Base-by-base conservation (phyloP, 108 stramenopile species). In the Schizochytrium sp. region DNA sequence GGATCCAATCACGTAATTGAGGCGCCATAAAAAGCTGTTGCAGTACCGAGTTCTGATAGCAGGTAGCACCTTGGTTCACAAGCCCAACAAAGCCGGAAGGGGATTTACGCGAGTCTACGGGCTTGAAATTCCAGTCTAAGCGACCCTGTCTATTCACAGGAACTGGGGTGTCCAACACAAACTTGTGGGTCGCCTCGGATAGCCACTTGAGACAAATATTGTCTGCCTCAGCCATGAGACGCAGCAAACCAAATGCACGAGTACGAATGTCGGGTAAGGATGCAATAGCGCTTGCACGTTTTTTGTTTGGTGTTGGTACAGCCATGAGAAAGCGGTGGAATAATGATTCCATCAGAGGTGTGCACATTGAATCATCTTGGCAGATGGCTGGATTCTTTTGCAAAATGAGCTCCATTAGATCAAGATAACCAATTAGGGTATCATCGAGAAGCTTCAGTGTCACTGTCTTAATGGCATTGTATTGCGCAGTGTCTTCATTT, bases 21-120 rank as follows among this genome's bases (percentile, higher is more conserved):
- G 88, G 88, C 42, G 56, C 56, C 88, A 89, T 89, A 40, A 89
- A 89, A 10, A 89, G 88, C 72, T 72, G 69, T 47, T 89, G 88
- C 15, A 89, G 88, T 40, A 89, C 53, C 0, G 61, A 69, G 49
- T 89, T 89, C 72, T 57, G 46, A 72, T 89, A 89, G 45, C 88
- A 89, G 19, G 88, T 89, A 4, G 61, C 88, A 69, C 88, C 88
- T 40, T 89, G 88, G 38, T 89, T 89, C 12, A 89, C 88, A 4
- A 89, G 69, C 13, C 88, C 88, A 5, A 73, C 72, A 72, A 89
- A 89, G 4, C 76, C 76, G 13, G 76, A 55, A n/a, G 76, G 76
- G 50, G 76, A 83, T 53, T 83, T 83, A 5, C 76, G 76, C 28
- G 55, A 49, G 53, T 83, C 76, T 0, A 55, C 53, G 5, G 76